Conservation (phyloP, 495 filamentous ascomycete genomes). For the Ascodesmis nigricans region DNA sequence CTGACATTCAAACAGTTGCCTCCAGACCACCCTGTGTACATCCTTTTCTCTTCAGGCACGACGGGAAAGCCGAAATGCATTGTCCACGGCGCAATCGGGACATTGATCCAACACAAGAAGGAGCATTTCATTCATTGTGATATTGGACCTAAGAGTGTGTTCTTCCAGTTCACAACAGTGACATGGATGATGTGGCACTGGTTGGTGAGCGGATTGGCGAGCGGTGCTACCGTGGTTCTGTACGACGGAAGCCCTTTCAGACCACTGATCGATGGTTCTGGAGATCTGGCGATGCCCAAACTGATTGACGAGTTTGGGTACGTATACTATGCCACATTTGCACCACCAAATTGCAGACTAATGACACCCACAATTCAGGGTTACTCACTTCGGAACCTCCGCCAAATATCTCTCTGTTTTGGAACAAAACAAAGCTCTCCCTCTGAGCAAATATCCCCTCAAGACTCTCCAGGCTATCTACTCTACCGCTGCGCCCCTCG, state of each 20-base stretch:
- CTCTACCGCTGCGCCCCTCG: conserved; percentile 76
- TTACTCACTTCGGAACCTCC: conserved; percentile 81
- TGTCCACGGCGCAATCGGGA: conserved; percentile 70
- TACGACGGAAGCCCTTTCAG: conserved; percentile 82
- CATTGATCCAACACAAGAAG: conserved; percentile 83
- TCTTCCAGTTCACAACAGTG: conserved; percentile 74
- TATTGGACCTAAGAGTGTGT: conserved; percentile 38
- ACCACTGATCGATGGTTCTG: conserved; percentile 32
- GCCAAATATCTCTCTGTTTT: conserved; percentile 83
- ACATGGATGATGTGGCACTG: conserved; percentile 90
- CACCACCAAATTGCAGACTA: conserved; percentile 27
- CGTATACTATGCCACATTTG: conserved; percentile 21
- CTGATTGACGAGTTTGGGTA: conserved; percentile 40
- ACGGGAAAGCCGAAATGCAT: conserved; percentile 86
- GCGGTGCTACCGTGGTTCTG: conserved; percentile 56
- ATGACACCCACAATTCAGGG: conserved; percentile 25
- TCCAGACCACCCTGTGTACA: conserved; percentile 70
- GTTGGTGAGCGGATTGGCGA: conserved; percentile 62
- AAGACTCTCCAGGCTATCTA: conserved; percentile 54
- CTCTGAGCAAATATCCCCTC: conserved; percentile 24
- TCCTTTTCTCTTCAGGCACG: conserved; percentile 71
- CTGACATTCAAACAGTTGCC: conserved; percentile 50
- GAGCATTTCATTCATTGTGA: conserved; percentile 71
- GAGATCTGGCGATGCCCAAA: conserved; percentile 45
- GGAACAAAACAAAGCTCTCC: conserved; percentile 55